A percentile compares a stretch with the other conserved stretches of the same genome.
Evolutionary conservation across 2,329 filamentous ascomycete genomes (phyloP).

Genomic region (Paracoccidioides lutzii): DNA sequence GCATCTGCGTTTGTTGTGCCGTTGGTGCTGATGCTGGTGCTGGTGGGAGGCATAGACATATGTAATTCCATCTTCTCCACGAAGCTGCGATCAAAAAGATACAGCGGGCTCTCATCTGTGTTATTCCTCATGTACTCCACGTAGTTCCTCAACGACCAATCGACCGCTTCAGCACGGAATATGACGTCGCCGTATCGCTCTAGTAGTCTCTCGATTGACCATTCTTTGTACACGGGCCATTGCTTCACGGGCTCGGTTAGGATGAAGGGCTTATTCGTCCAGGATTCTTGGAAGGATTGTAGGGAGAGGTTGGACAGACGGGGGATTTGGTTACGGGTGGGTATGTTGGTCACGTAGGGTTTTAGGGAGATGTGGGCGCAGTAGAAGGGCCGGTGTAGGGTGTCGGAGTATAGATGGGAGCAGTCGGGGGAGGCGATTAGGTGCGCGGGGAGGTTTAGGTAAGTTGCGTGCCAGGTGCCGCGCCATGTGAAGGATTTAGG

Average conservation of each 20-base stretch:
- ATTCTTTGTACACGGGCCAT: slow-evolving; percentile 66
- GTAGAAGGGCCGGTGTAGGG: slow-evolving; percentile 77
- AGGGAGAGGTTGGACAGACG: slow-evolving; percentile 56
- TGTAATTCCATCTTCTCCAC: slow-evolving; percentile 67
- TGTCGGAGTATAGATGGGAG: slow-evolving; percentile 73
- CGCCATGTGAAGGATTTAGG: slow-evolving; percentile 48
- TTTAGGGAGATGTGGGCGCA: slow-evolving; percentile 63
- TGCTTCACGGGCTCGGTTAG: slow-evolving; percentile 66
- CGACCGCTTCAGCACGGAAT: slow-evolving; percentile 85
- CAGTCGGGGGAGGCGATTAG: slow-evolving; percentile 54
- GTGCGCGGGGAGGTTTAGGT: slow-evolving; percentile 46
- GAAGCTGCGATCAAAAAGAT: slow-evolving; percentile 81
- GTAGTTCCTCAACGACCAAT: slow-evolving; percentile 79
- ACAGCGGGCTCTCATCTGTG: slow-evolving; percentile 76
- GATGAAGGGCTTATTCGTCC: slow-evolving; percentile 75
- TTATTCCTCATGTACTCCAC: slow-evolving; percentile 67
- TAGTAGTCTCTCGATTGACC: slow-evolving; percentile 58
- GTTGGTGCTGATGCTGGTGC: slow-evolving; percentile 20
- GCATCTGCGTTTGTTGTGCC: slow-evolving; percentile 18
- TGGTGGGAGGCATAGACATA: slow-evolving; percentile 26
- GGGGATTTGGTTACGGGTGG: slow-evolving; percentile 56
- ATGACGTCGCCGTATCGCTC: slow-evolving; percentile 50
- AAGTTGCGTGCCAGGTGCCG: slow-evolving; percentile 73
- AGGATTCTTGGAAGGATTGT: slow-evolving; percentile 59
- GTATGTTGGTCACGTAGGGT: slow-evolving; percentile 59